These are phyloP conservation scores for Eucalyptus regnans DNA, from an alignment of 345 rosid species.

Conservation along the genomic window DNA sequence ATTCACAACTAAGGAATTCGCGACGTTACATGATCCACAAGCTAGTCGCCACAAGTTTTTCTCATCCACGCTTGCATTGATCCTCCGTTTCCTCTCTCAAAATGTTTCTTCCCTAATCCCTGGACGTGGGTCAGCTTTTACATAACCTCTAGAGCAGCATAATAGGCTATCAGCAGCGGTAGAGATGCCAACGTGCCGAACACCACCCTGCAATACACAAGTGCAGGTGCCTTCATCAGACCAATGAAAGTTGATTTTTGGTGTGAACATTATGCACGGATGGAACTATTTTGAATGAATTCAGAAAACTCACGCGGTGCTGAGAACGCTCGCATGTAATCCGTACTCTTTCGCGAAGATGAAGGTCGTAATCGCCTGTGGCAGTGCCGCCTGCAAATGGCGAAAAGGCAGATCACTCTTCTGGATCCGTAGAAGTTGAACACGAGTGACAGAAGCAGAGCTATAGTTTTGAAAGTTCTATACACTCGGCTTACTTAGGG, in stretches of 20 bases:
- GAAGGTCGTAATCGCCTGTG: conserved; percentile 27
- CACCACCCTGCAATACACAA: conserved; percentile 12
- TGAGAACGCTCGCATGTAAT: conserved; percentile 23
- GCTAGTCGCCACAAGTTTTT: neutral
- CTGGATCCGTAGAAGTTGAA: neutral
- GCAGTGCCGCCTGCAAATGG: conserved; percentile 25
- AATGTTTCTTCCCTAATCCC: neutral
- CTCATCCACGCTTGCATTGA: neutral
- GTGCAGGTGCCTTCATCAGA: neutral
- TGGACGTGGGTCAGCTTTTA: neutral
- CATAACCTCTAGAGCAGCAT: conserved; percentile 3
- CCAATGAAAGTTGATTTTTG: neutral
- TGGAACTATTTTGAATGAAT: neutral
- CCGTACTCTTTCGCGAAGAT: conserved; percentile 36
- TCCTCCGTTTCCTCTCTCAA: neutral
- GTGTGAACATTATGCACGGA: neutral
- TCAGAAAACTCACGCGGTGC: conserved; percentile 22
- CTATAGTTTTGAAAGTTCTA: neutral
- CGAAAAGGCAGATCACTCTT: neutral
- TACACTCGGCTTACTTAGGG: neutral
- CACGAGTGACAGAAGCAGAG: neutral
- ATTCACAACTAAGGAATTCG: neutral
- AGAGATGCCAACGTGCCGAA: conserved; percentile 22
- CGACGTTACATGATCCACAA: fast-evolving
- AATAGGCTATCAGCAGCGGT: conserved; percentile 15